Base-by-base conservation (phyloP, 139 green algal species). In the Trebouxia sp. region DNA sequence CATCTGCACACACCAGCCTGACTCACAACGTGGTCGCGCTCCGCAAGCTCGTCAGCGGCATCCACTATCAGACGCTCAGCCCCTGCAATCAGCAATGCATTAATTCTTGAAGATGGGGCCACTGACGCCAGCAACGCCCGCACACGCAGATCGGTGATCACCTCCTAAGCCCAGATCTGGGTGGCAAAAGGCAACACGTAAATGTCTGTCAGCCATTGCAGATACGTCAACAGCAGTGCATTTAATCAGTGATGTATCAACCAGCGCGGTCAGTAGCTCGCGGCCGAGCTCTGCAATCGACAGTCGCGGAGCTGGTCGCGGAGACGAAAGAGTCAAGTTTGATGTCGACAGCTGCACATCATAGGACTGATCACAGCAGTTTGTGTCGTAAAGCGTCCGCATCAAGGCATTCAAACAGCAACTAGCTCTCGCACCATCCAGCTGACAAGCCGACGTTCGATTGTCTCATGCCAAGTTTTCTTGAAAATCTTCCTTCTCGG, bases 21-120 rank as follows among this genome's bases (percentile, higher is more conserved):
- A 14, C 51, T 17, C 30, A 95, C 95, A 20, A 77, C 79, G 82
- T 99, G 93, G 2, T 93, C 95, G 12, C 37, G 55, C 0, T 47
- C 55, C 11, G 87, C 82, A 6, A 99, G 88, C 85, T 98, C 97
- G 0, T 86, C 80, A 8, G 96, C 96, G 20, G 95, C 95, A 86
- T 99, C 96, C 5, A 99, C 93, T 11, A 99, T 89, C 8, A 99
- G 89, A 12, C 96, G 83, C 86, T 99, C 96, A n/a, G 96, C 96
- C 14, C 96, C 91, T 89, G 83, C 48, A 85, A 26, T 66, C 78
- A 88, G 84, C 94, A 55, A 22, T 28, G 65, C 7, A 42, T 39
- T 3, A 24, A 3, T 48, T 1, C 43, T 76, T 76, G 8, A 48
- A 12, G 20, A 30, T 38, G 30, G 3, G 30, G 38, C 1, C 5